Evolutionary conservation across 306 rosid genomes (phyloP), one percentile per base, ranked within the genome.

Genomic region (Cyclanthera cordifolia): DNA sequence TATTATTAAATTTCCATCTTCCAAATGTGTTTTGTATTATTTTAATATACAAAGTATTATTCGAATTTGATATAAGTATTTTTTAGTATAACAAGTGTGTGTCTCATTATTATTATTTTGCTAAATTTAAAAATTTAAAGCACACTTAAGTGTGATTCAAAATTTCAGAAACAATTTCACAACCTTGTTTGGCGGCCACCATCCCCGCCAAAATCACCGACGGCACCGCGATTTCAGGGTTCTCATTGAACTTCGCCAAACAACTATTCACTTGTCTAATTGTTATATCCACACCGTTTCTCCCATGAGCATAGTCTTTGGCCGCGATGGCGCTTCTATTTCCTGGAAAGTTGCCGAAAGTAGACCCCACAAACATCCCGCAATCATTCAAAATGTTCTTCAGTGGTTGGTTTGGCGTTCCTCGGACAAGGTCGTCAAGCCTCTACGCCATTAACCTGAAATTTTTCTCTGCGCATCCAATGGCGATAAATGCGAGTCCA

Each of bases 371-470:
- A 0, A 41, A 15, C 4, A 65, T 0, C 49, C 52, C 20, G 16
- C 53, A 43, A 4, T 90, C 70, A 8, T 6, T 48, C 53, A 66
- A 17, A 15, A 66, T 8, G 10, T 4, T 66, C 70, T 66, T 66
- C 27, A 45, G 6, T 5, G 17, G 8, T 3, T 34, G 20, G 5
- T 5, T 16, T 4, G 70, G 50, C 13, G 54, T 45, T 0, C 7
- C 1, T 0, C 20, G 30, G 5, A 10, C 0, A 66, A 66, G 53
- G 6, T 6, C 1, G 10, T 12, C 49, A 3, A 66, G 1, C 20
- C 37, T 66, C 49, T 66, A 20, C 19, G 37, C 30, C 71, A 66
- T 45, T 24, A 28, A 1, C 24, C 0, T 45, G 19, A 54, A 45
- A 25, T 66, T 25, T 2, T 14, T 66, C 37, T 45, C 53, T 0